Evolutionary conservation across 2,329 filamentous ascomycete species (phyloP), one percentile per base, ranked within the genome.

Genomic region (Zalaria sp.): DNA sequence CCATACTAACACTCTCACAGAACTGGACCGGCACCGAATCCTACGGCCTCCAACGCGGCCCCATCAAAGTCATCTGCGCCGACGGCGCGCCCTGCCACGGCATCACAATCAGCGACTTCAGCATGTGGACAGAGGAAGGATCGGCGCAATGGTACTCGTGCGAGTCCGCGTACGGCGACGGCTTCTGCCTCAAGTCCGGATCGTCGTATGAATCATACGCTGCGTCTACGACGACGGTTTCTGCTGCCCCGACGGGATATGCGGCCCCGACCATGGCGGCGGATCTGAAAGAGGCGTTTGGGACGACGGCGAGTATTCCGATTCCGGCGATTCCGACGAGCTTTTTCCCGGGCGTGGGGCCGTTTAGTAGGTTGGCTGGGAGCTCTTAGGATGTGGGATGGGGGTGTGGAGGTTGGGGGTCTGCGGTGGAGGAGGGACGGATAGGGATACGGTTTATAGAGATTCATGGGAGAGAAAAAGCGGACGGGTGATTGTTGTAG

Each of bases 21-120:
- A 69, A 72, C 55, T 78, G 73, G 74, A 69, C 67, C 43, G 74
- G 73, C 31, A 72, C 67, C 2, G 64, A 66, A 42, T 52, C 60
- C 3, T 59, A 75, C 46, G 74, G 73, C 18, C 53, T 54, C 4
- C 43, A 63, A 41, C 67, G 74, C 25, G 71, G 69, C 0, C 73
- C 73, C 2, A 61, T 78, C 49, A 68, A 71, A 44, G 57, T 75
- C 35, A 54, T 64, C 29, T 77, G 73, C 48, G 64, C 71, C 0
- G 60, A 67, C 43, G 58, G 50, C 2, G 65, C 63, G 1, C 73
- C 73, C 8, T 77, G 73, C 59, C 68, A 63, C 3, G 66, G 66
- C 41, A 63, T 76, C 46, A 63, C 57, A 10, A 64, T 76, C 44
- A 56, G 57, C 3, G 65, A 74, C 50, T 67, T 75, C 46, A 57